Evolutionary conservation across 2,329 filamentous ascomycete species (phyloP), one percentile per base, ranked within the genome.

Genomic region (Fusarium gaditjirri): DNA sequence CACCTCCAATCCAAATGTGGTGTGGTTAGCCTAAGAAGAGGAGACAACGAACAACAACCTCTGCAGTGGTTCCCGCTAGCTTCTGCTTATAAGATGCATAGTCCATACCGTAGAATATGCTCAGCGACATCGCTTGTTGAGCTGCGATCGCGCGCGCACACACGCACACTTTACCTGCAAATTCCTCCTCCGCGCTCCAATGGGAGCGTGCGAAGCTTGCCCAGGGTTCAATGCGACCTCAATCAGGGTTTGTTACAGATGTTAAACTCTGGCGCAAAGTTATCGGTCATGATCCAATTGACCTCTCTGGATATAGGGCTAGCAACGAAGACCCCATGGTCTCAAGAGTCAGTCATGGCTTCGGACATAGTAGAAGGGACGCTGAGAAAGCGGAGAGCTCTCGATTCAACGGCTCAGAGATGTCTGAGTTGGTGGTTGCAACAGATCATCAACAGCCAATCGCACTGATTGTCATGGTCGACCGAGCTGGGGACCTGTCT

Each of bases 391-490:
- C 63, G 39, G 36, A 61, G 55, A 62, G 62, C 65, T 61, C n/a
- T 70, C 35, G 65, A 63, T 66, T 71, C 54, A 62, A 54, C 66
- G 55, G 60, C 65, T 60, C 50, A 65, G 60, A 61, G 55, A 70
- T 67, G 63, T 71, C 71, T 64, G 57, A 74, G 63, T 38, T 74
- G 71, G 29, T 74, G 71, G 59, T 68, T 71, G 61, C 63, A 69
- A 56, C 43, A 71, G 56, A 66, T 58, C 47, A 59, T 43, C 50
- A 59, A 62, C 61, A 70, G 66, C 75, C 75, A 77, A 76, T 76
- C 64, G 65, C 69, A 55, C 65, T 29, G 57, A 47, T 47, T 60
- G 54, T 57, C 52, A 62, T 72, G 58, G 74, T 68, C 47, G 68
- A 73, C 62, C 68, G 61, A 75, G 58, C 70, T 58, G 43, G 57